These are phyloP conservation scores for Nyssa sinensis DNA, from an alignment of 148 eudicot genomes.

Conservation along the genomic window DNA sequence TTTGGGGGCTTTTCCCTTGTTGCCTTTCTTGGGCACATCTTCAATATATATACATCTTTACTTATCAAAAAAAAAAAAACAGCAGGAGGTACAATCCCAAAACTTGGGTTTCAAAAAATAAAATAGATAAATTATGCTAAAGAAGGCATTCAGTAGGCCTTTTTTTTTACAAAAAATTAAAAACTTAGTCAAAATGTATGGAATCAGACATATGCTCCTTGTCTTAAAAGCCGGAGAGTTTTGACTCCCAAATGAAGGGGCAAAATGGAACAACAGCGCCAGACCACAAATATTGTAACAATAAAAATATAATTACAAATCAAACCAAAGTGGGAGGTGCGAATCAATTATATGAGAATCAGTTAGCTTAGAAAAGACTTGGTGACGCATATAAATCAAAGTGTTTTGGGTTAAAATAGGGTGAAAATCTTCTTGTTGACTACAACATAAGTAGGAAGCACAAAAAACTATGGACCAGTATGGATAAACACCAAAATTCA, in stretches of 20 bases:
- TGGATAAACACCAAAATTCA: not conserved
- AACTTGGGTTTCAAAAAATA: not conserved
- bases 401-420: not conserved
- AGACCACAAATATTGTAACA: not conserved
- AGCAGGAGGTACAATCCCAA: no score
- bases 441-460: not conserved
- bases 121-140: not conserved
- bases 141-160: not conserved
- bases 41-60: no score
- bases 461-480: not conserved
- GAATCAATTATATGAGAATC: not conserved
- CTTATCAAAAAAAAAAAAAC: no score
- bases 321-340: not conserved
- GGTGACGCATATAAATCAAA: no score
- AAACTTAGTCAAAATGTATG: not conserved
- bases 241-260: not conserved
- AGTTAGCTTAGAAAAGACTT: no score
- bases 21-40: no score
- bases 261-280: not conserved
- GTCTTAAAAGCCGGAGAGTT: not conserved
- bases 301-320: not conserved
- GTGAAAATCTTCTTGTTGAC: not conserved
- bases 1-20: no score
- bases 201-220: not conserved
- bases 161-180: not conserved